These are phyloP conservation scores for Fomitopsis pinicola DNA, from an alignment of 1,284 basidiomycete species.

Conservation along the genomic window DNA sequence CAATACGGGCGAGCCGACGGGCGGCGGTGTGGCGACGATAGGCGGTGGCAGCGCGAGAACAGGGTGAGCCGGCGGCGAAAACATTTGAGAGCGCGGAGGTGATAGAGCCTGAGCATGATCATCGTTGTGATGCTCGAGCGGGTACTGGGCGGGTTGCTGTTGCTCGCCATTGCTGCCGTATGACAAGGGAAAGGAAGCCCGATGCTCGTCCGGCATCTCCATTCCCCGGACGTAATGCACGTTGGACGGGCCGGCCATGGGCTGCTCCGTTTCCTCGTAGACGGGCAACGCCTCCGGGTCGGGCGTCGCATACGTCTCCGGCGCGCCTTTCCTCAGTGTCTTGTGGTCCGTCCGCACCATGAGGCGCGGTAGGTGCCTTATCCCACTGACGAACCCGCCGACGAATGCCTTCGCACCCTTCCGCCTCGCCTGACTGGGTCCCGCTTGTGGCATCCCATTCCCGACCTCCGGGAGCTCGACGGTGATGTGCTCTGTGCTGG, in stretches of 20 bases:
- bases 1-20: constrained; percentile 16
- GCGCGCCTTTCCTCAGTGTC: constrained; percentile 13
- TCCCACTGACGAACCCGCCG: constrained; percentile 27
- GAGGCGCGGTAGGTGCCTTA: constrained; percentile 24
- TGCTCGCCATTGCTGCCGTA: neutral
- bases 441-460: neutral
- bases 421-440: neutral
- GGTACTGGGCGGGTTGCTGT: neutral
- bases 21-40: neutral
- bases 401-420: constrained; percentile 24
- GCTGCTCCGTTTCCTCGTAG: constrained; percentile 20
- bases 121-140: neutral
- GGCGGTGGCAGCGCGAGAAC: neutral
- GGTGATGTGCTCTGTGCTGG: constrained; percentile 5
- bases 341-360: constrained; percentile 20
- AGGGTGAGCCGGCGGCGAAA: too few relatives aligned
- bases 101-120: constrained; percentile 1
- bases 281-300: constrained; percentile 17
- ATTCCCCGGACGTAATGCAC: constrained; percentile 20
- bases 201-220: constrained; percentile 15
- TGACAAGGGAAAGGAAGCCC: constrained; percentile 4
- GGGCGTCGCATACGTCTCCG: constrained; percentile 3
- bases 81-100: constrained; percentile 2
- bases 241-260: constrained; percentile 14
- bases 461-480: neutral